Base-by-base conservation (phyloP, 108 stramenopile species). In the Seminavis robusta region DNA sequence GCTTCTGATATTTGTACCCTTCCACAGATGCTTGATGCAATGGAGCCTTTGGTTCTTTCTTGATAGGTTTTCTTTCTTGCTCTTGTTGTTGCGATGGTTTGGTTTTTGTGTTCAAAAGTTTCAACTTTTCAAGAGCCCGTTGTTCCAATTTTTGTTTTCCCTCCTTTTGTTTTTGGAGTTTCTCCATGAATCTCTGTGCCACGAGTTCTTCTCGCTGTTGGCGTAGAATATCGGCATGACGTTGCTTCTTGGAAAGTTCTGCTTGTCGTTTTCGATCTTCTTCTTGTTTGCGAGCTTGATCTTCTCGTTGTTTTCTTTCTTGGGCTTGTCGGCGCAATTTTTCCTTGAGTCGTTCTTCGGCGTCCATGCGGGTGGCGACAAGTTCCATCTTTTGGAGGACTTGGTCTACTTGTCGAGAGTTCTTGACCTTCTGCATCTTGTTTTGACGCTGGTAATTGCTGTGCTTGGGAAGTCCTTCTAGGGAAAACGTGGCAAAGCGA, bases 401-500 rank as follows among this genome's bases (percentile, higher is more conserved):
- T 24, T 59, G 42, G 0, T 57, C 62, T 16, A 71, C 62, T 57
- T 71, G 56, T 27, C 16, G 26, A 1, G 56, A 41, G 27, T 56
- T 45, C n/a, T n/a, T 20, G 8, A 50, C 27, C n/a, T 9, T 10
- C n/a, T 51, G 39, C 24, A 4, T 6, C 30, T 2, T 24, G 1
- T 27, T 32, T 17, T 52, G 41, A 19, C 15, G 25, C 30, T 29
- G 26, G 57, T 69, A 81, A 53, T 82, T 69, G 28, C 73, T 63
- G 62, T 86, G 84, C 10, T 65, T 62, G 16, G 80, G 77, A 9
- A 86, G 45, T 10, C 63, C 41, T 10, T 66, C 73, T 3, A 79
- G 60, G 0, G 71, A 65, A 43, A 86, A 76, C 16, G 67, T 29
- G 17, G 77, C 84, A 64, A 82, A 86, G 34, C 84, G 56, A 16